These are phyloP conservation scores for Paecilomyces sp. DNA, from an alignment of 2,329 filamentous ascomycete genomes.

Conservation along the genomic window DNA sequence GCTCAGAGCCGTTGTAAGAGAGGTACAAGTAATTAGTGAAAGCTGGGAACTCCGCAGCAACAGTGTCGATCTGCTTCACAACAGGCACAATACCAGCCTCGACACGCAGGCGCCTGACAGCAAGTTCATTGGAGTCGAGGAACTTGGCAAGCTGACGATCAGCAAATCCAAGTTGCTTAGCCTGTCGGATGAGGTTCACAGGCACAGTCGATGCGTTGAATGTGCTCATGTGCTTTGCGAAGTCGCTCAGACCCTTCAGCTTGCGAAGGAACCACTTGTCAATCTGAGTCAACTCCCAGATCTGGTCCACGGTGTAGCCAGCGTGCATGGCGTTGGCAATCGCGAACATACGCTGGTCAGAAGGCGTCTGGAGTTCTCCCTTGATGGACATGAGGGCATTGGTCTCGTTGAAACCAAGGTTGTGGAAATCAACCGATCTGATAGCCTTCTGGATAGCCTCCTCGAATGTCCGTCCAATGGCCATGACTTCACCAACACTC, in stretches of 20 bases:
- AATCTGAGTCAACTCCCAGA: constrained; percentile 97
- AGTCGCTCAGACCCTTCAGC: constrained; percentile 84
- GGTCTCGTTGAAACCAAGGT: constrained; percentile 89
- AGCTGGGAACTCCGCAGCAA: constrained; percentile 92
- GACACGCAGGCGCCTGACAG: constrained; percentile 74
- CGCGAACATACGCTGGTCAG: constrained; percentile 92
- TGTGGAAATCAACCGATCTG: constrained; percentile 87
- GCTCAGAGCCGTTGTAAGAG: constrained; percentile 86
- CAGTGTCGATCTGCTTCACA: constrained; percentile 98
- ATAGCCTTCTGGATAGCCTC: constrained; percentile 99
- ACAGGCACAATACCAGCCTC: constrained; percentile 80
- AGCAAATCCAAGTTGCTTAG: constrained; percentile 90
- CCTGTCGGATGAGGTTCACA: constrained; percentile 63
- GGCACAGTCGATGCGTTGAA: constrained; percentile 62
- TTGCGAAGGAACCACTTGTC: constrained; percentile 97
- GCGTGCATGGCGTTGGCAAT: constrained; percentile 96
- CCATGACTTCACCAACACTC: constrained; percentile 99
- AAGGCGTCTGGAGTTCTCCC: constrained; percentile 91
- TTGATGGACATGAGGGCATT: constrained; percentile 92
- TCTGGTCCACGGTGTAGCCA: constrained; percentile 91
- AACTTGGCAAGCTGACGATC: constrained; percentile 92
- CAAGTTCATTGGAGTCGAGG: constrained; percentile 89
- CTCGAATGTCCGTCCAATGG: constrained; percentile 91
- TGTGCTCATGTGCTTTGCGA: constrained; percentile 68
- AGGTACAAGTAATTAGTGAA: constrained; percentile 94